A percentile compares a stretch with the other conserved stretches of the same genome.
These are phyloP conservation scores for Fremontodendron californicum DNA, from an alignment of 345 rosid genomes.

Conservation along the genomic window DNA sequence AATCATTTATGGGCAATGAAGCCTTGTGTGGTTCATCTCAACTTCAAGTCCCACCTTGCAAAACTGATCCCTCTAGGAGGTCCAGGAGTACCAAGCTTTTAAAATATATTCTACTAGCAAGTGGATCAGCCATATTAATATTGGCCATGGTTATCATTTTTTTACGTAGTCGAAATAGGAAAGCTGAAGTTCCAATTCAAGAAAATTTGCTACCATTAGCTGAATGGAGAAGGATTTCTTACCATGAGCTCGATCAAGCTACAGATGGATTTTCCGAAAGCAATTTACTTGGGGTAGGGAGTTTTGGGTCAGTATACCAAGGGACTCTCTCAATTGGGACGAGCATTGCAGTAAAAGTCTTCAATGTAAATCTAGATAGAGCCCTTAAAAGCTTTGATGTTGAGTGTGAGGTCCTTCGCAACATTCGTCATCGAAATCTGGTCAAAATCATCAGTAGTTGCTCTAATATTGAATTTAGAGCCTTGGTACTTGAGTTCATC, in stretches of 20 bases:
- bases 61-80: background rate
- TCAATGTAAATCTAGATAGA: background rate
- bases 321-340: constrained; percentile 3
- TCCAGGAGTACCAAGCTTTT: background rate
- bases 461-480: constrained; percentile 6
- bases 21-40: constrained; percentile 8
- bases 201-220: background rate
- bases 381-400: constrained; percentile 12
- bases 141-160: background rate
- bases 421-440: constrained; percentile 20
- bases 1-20: constrained; percentile 8
- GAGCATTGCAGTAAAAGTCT: constrained; percentile 15
- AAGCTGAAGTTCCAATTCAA: too few species aligned
- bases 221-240: background rate
- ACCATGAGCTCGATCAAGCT: background rate
- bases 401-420: constrained; percentile 18
- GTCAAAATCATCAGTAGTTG: constrained; percentile 14
- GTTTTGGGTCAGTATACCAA: constrained; percentile 16
- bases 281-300: background rate
- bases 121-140: background rate
- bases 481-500: constrained; percentile 21
- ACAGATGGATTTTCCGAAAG: background rate
- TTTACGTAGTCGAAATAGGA: background rate
- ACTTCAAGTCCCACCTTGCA: constrained; percentile 8
- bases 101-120: background rate